A percentile compares a stretch with the other conserved stretches of the same genome.
phyloP scores from a whole-genome alignment of 1,139 yeast species.

The Yamadazyma buinensis region DNA sequence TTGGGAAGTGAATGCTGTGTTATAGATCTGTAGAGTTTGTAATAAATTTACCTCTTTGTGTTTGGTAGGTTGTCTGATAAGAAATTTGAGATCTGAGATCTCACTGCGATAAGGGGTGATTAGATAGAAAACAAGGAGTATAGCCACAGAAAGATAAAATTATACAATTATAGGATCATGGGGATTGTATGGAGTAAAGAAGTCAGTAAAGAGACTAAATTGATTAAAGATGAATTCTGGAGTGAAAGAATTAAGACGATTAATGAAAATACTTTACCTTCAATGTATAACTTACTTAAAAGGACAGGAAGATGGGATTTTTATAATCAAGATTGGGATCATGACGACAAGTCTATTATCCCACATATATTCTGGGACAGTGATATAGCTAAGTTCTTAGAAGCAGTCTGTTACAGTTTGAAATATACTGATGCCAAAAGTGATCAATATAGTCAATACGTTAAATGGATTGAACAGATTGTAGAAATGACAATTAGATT shows the following conservation, averaged over 20 bases:
- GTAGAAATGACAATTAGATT: slow-evolving; percentile 17
- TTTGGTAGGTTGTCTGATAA: too few species aligned
- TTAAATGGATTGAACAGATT: slow-evolving; percentile 15
- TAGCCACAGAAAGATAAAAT: too few species aligned
- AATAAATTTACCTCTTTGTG: too few species aligned
- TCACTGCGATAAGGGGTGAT: too few species aligned
- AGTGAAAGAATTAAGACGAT: slow-evolving; percentile 18
- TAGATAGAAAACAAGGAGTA: too few species aligned
- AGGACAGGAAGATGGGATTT: slow-evolving; percentile 22
- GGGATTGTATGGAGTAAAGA: too few species aligned
- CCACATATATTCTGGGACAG: slow-evolving; percentile 24
- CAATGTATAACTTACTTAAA: slow-evolving; percentile 17
- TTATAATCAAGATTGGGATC: slow-evolving; percentile 12
- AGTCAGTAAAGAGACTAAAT: too few species aligned
- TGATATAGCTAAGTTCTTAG: slow-evolving; percentile 20
- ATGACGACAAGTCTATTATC: slow-evolving; percentile 12
- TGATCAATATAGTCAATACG: slow-evolving; percentile 9
- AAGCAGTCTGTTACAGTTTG: slow-evolving; percentile 17
- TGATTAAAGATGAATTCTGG: slow-evolving; percentile 1
- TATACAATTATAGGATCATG: too few species aligned
- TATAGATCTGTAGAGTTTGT: slow-evolving; percentile 3
- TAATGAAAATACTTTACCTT: slow-evolving; percentile 17
- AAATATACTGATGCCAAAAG: slow-evolving; percentile 13
- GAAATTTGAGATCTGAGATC: too few species aligned
- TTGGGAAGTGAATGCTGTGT: slow-evolving; percentile 16